Conservation (phyloP, 345 rosid genomes). For the Melaleuca quinquenervia region DNA sequence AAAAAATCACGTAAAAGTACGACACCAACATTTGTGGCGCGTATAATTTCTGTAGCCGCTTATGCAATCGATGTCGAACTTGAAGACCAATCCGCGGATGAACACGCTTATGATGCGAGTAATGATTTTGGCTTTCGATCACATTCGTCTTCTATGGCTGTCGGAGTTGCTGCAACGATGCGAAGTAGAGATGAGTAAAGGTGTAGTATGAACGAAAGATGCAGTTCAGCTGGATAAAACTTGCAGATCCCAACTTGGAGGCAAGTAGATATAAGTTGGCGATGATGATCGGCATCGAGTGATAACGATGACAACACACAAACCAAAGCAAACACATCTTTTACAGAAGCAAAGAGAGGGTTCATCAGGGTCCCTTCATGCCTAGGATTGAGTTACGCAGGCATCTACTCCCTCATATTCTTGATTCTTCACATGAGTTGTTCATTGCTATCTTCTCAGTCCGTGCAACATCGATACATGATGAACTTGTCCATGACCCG, state of each 20-base stretch:
- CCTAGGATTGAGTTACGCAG: neutral
- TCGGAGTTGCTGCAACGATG: no score
- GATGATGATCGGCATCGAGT: neutral
- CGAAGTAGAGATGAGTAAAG: neutral
- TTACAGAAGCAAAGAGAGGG: neutral
- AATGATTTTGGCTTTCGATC: no score
- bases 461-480: conserved; percentile 54
- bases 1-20: no score
- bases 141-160: no score
- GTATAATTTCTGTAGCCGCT: no score
- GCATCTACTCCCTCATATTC: neutral
- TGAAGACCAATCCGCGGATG: no score
- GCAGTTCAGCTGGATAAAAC: neutral
- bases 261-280: neutral
- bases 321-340: neutral
- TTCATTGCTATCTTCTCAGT: conserved; percentile 2
- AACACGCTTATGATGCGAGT: no score
- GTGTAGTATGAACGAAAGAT: neutral
- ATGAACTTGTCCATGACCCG: conserved; percentile 47
- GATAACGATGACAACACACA: neutral
- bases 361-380: neutral
- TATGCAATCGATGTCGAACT: no score
- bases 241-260: neutral
- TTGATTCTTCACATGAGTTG: neutral
- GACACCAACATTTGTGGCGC: no score